These are phyloP conservation scores for Graphilbum sp. DNA, from an alignment of 2,329 filamentous ascomycete species.

Conservation along the genomic window DNA sequence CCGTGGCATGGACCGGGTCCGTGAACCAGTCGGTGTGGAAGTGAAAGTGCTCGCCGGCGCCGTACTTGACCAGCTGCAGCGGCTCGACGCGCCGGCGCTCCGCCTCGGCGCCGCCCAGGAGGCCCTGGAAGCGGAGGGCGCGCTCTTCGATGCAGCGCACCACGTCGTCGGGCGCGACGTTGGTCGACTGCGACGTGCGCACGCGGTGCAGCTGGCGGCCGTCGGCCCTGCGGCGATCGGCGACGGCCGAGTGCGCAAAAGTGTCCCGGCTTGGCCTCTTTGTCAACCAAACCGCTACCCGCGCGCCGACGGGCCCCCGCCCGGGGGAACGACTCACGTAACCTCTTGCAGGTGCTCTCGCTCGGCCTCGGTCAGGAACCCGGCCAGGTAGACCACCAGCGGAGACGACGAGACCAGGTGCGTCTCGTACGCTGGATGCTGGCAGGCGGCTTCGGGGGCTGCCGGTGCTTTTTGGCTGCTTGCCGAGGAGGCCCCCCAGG, in stretches of 20 bases:
- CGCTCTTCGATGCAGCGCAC: constrained; percentile 30
- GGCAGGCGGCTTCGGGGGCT: not conserved
- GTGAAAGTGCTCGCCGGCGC: constrained; percentile 26
- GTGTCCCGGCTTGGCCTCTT: constrained; percentile 22
- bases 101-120: constrained; percentile 14
- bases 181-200: constrained; percentile 29
- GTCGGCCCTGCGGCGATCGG: constrained; percentile 11
- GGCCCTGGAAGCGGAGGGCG: constrained; percentile 28
- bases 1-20: constrained; percentile 18
- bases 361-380: constrained; percentile 27
- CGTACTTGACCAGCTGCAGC: constrained; percentile 31
- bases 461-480: not conserved
- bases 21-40: constrained; percentile 36
- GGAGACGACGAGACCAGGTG: constrained; percentile 30
- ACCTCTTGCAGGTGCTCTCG: constrained; percentile 23
- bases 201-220: constrained; percentile 19
- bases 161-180: constrained; percentile 21
- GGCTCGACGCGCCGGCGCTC: constrained; percentile 25
- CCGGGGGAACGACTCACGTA: constrained; percentile 15
- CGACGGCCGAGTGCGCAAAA: constrained; percentile 27
- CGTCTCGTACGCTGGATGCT: constrained; percentile 20
- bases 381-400: constrained; percentile 30
- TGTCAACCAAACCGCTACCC: not conserved
- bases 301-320: too few relatives aligned
- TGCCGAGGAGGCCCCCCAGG: not conserved